Evolutionary conservation across 495 filamentous ascomycete species (phyloP).

Genomic region (Tirmania nivea): DNA sequence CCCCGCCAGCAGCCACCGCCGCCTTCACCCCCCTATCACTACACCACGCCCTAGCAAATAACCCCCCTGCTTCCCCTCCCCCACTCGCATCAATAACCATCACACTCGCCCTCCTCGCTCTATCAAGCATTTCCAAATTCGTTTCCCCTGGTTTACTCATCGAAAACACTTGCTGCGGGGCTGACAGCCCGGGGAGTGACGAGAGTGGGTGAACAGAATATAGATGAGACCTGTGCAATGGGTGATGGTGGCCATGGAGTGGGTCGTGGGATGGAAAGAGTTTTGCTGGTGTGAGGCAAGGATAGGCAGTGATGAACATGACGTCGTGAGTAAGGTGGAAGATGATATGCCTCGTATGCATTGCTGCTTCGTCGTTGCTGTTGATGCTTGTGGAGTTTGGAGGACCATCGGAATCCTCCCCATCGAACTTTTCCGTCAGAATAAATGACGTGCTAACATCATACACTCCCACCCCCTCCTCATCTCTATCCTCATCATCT

Average conservation of each 20-base stretch:
- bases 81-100: neutral
- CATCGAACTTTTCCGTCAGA: neutral
- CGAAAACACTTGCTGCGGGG: neutral
- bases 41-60: neutral
- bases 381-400: neutral
- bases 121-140: neutral
- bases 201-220: neutral
- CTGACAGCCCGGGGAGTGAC: neutral
- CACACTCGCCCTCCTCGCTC: neutral
- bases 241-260: neutral
- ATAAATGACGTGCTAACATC: neutral
- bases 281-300: neutral
- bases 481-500: neutral
- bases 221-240: neutral
- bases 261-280: neutral
- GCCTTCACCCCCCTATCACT: neutral
- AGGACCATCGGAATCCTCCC: neutral
- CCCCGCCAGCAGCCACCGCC: neutral
- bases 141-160: neutral
- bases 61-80: neutral
- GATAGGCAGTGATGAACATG: neutral
- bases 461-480: neutral
- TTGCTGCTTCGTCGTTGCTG: neutral
- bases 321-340: neutral
- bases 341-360: neutral